Base-by-base conservation (phyloP, 345 rosid species). In the Populus davidiana region DNA sequence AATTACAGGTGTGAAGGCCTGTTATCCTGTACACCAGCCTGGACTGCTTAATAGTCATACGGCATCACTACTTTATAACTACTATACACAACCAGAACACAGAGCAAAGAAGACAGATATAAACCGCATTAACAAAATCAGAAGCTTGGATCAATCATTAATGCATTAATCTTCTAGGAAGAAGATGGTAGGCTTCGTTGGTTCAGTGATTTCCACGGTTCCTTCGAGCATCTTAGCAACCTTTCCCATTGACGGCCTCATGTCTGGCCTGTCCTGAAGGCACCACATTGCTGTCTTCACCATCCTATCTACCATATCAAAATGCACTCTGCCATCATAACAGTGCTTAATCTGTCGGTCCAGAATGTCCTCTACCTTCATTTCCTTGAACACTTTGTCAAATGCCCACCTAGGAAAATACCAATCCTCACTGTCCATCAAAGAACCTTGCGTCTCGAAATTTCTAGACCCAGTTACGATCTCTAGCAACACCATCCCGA, bases 161-260 rank as follows among this genome's bases (percentile, higher is more conserved):
- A 38, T 5, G 76, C 77, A 89, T 10, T 84, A 87, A 1, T 89
- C 92, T 49, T 70, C 86, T 6, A 91, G 78, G 86, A 77, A 89
- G 85, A 88, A 91, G 62, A 91, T 89, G 72, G 92, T 89, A 29
- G 94, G 94, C 78, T 86, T 88, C 73, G 77, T 89, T 0, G 94
- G 92, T 76, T 91, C 94, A 12, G 79, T 87, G 63, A 91, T 89
- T 74, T 91, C 92, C 75, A 89, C 88, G n/a, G 91, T 87, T 12
- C 92, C 94, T 85, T 89, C 92, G 79, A 89, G 71, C 91, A 89
- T 91, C 91, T 91, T 91, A 35, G 92, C 92, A 35, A 85, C 94
- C 75, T 87, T 91, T 70, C 92, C 94, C 92, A 91, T 89, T 1
- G 90, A 91, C 1, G 92, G 92, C 79, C 91, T 78, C 47, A 75